A percentile compares a stretch with the other conserved stretches of the same genome.
Evolutionary conservation across 371 early-diverging fungal genomes (phyloP).

Genomic region (Apophysomyces variabilis): DNA sequence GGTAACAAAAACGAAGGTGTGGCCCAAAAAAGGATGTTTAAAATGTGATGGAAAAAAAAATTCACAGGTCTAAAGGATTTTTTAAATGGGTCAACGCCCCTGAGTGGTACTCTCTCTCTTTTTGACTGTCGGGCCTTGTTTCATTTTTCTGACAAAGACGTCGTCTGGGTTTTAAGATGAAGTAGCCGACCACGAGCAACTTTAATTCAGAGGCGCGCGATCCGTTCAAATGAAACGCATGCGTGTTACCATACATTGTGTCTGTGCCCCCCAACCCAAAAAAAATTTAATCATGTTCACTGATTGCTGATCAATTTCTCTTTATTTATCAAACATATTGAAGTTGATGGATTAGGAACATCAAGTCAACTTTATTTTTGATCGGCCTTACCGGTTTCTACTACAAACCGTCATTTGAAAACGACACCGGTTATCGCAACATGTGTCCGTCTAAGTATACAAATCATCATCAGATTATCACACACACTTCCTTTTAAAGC

Average conservation of each 20-base stretch:
- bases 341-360: not conserved
- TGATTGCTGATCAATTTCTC: not conserved
- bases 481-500: not conserved
- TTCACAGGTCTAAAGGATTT: not conserved
- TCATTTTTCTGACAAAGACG: conserved; percentile 6
- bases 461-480: conserved; percentile 2
- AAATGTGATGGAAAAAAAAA: conserved; percentile 3
- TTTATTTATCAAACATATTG: not conserved
- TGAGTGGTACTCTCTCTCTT: not conserved
- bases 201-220: not conserved
- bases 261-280: too few relatives aligned
- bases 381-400: conserved; percentile 13
- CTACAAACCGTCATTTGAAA: conserved; percentile 13
- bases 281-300: too few relatives aligned
- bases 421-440: conserved; percentile 1
- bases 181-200: conserved; percentile 11
- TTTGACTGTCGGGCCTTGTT: not conserved
- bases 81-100: not conserved
- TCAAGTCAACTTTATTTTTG: not conserved
- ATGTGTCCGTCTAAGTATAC: conserved; percentile 8
- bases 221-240: not conserved
- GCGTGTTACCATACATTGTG: not conserved
- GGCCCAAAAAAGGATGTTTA: conserved; percentile 5
- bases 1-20: not conserved
- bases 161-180: not conserved